These are phyloP conservation scores for Ottelia alismoides DNA, from an alignment of 106 monocot genomes.

Conservation along the genomic window DNA sequence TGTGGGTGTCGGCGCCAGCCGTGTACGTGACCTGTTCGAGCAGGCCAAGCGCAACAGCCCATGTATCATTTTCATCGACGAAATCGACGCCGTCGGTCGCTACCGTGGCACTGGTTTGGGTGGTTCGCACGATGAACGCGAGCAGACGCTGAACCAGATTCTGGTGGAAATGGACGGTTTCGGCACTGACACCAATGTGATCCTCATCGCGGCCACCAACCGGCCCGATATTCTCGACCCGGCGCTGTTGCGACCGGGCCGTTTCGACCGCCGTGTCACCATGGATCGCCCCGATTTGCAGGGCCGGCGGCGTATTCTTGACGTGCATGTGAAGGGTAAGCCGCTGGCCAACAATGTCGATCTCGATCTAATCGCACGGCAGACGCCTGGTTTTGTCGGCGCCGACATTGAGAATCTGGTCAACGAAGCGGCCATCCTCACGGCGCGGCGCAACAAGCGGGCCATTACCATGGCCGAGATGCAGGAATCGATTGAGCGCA, in stretches of 20 bases:
- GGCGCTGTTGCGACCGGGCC: too few relatives aligned
- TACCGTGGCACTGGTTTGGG: conserved; percentile 84
- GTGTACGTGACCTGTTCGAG: conserved; percentile 11
- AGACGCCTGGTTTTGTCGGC: conserved; percentile 88
- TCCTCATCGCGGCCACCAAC: too few relatives aligned
- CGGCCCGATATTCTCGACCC: too few relatives aligned
- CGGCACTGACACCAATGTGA: conserved; percentile 77
- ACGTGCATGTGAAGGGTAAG: conserved; percentile 40
- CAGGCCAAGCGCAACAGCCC: conserved; percentile 35
- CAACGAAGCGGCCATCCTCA: conserved; percentile 85
- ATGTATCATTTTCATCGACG: conserved; percentile 93
- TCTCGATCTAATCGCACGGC: conserved; percentile 79
- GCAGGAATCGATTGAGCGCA: conserved; percentile 90
- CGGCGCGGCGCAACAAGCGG: conserved; percentile 60
- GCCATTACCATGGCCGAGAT: conserved; percentile 81
- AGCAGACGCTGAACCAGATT: too few relatives aligned
- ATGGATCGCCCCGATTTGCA: background rate
- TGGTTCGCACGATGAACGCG: conserved; percentile 81
- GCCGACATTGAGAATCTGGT: conserved; percentile 89
- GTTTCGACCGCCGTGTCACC: too few relatives aligned
- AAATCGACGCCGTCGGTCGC: conserved; percentile 91
- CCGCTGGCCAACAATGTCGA: conserved; percentile 68
- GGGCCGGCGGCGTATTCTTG: background rate
- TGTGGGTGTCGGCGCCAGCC: too few relatives aligned
- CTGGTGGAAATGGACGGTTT: conserved; percentile 91